Conservation (phyloP, 176 grass and related monocot species). For the Rhynchospora tenuis region DNA sequence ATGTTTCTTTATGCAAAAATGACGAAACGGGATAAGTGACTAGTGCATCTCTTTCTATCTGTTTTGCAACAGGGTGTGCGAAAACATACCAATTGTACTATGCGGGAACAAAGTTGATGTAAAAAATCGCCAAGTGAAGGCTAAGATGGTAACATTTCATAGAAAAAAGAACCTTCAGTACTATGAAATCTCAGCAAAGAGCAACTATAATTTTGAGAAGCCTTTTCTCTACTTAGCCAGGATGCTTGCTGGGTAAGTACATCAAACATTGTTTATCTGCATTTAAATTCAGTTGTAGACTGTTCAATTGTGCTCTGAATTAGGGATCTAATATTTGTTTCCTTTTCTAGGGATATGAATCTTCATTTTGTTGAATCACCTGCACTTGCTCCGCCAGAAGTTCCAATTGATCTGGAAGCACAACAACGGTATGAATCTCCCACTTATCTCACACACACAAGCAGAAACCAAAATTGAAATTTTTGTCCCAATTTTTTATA, state of each 20-base stretch:
- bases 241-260: conserved; percentile 34
- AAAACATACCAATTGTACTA: conserved; percentile 49
- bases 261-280: background rate
- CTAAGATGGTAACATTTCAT: conserved; percentile 54
- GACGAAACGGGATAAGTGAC: too few species aligned
- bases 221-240: conserved; percentile 45
- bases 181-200: conserved; percentile 59
- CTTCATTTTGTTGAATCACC: conserved; percentile 46
- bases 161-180: conserved; percentile 57
- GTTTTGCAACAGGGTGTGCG: conserved; percentile 37
- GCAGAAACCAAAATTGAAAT: too few species aligned
- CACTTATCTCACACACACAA: background rate
- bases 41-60: too few species aligned
- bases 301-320: background rate
- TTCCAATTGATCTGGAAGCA: conserved; percentile 34
- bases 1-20: too few species aligned
- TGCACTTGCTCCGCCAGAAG: conserved; percentile 38
- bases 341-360: conserved; percentile 20
- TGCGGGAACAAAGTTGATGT: conserved; percentile 60
- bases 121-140: conserved; percentile 57
- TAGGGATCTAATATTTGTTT: background rate
- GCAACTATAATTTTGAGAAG: conserved; percentile 61
- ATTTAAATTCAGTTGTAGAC: background rate
- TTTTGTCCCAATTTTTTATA: too few species aligned
- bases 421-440: conserved; percentile 36